These are phyloP conservation scores for Pyrenophora graminea DNA, from an alignment of 2,329 filamentous ascomycete species.

Conservation along the genomic window DNA sequence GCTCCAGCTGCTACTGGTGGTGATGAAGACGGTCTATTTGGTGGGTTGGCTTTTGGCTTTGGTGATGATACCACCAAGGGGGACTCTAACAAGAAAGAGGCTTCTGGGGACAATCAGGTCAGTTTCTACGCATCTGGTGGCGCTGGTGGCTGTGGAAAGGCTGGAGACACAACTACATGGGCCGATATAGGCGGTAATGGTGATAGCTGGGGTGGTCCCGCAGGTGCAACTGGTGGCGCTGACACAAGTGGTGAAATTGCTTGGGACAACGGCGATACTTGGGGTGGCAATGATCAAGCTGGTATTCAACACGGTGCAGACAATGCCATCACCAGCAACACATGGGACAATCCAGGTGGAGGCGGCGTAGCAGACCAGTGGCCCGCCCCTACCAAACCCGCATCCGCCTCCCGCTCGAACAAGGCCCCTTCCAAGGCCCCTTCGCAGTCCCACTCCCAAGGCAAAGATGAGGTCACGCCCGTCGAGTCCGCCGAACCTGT, in stretches of 20 bases:
- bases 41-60: background rate
- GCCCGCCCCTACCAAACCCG: background rate
- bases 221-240: background rate
- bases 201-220: background rate
- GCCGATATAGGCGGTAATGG: too few relatives aligned
- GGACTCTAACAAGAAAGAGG: background rate
- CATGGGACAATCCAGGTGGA: too few relatives aligned
- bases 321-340: too few relatives aligned
- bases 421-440: conserved; percentile 6
- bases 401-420: conserved; percentile 3
- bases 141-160: too few relatives aligned
- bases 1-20: too few relatives aligned
- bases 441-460: conserved; percentile 1
- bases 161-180: too few relatives aligned
- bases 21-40: too few relatives aligned
- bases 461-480: background rate
- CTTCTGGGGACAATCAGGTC: background rate
- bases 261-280: too few relatives aligned
- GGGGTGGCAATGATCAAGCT: too few relatives aligned
- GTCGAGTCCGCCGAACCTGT: background rate
- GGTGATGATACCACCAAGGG: background rate
- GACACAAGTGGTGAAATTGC: background rate
- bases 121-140: too few relatives aligned
- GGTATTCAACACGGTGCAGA: too few relatives aligned
- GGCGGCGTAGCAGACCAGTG: background rate